Evolutionary conservation across 2,329 filamentous ascomycete species (phyloP).

Genomic region (Arthrobotrys sphaeroides): DNA sequence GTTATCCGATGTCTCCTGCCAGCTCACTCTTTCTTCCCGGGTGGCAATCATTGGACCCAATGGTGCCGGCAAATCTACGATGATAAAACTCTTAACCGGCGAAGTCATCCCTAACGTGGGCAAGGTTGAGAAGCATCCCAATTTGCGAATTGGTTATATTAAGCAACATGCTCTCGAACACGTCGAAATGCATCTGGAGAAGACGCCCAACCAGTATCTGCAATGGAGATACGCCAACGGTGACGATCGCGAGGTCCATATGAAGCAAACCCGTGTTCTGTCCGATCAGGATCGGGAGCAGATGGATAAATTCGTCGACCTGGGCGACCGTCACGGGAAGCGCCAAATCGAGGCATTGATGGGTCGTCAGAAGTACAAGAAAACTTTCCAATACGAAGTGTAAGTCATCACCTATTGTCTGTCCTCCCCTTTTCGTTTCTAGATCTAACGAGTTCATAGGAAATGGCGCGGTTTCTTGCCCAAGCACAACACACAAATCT

Average conservation of each 20-base stretch:
- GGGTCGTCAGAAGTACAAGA: slow-evolving; percentile 98
- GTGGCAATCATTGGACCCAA: slow-evolving; percentile 97
- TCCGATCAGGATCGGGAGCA: slow-evolving; percentile 85
- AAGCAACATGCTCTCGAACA: slow-evolving; percentile 99
- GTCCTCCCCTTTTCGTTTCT: neutral
- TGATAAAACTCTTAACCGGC: slow-evolving; percentile 96
- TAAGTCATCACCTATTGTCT: neutral
- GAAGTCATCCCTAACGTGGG: slow-evolving; percentile 74
- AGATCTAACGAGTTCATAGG: neutral
- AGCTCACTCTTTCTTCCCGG: slow-evolving; percentile 86
- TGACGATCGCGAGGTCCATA: slow-evolving; percentile 93
- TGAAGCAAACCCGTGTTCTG: slow-evolving; percentile 95
- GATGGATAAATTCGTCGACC: slow-evolving; percentile 88
- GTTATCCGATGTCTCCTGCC: slow-evolving; percentile 85
- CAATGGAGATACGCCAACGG: slow-evolving; percentile 98
- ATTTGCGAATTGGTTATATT: slow-evolving; percentile 98
- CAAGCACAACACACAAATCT: slow-evolving; percentile 92
- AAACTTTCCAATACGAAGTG: slow-evolving; percentile 97
- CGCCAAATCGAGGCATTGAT: slow-evolving; percentile 87
- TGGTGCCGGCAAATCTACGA: slow-evolving; percentile 95
- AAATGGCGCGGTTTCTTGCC: slow-evolving; percentile 88
- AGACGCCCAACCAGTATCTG: slow-evolving; percentile 98
- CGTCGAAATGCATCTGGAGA: slow-evolving; percentile 99
- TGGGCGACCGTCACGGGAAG: slow-evolving; percentile 80
- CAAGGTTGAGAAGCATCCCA: slow-evolving; percentile 97